phyloP scores from a whole-genome alignment of 2,329 filamentous ascomycete species.

The Thielaviopsis musarum region DNA sequence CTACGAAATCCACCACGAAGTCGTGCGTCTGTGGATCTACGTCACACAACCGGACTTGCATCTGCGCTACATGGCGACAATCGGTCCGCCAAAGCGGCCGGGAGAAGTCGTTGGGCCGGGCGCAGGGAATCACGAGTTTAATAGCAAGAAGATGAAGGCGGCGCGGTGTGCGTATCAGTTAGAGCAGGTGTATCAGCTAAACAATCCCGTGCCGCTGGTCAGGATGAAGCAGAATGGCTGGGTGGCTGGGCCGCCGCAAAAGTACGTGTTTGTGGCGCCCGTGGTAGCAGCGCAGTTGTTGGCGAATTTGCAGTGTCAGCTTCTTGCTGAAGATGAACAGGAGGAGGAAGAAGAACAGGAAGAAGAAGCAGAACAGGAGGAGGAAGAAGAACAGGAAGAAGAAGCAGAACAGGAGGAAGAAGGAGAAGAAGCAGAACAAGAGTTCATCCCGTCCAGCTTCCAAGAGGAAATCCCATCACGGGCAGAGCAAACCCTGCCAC shows the following conservation, averaged over 20 bases:
- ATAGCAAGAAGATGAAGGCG: conserved; percentile 18
- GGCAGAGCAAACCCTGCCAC: background rate
- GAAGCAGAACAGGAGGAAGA: no score
- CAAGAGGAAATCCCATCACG: background rate
- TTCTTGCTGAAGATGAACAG: conserved; percentile 24
- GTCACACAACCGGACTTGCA: conserved; percentile 28
- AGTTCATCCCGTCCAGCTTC: background rate
- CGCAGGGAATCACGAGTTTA: conserved; percentile 35
- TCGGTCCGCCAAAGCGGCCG: conserved; percentile 29
- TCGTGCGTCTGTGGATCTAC: conserved; percentile 48
- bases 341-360: conserved; percentile 15
- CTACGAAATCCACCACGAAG: conserved; percentile 36
- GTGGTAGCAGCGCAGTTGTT: conserved; percentile 40
- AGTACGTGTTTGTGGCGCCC: conserved; percentile 37
- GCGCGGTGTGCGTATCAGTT: conserved; percentile 34
- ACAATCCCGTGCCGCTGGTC: conserved; percentile 36
- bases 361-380: conserved; percentile 15
- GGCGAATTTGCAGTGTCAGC: conserved; percentile 36
- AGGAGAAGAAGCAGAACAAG: conserved; percentile 9
- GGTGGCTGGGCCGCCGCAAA: conserved; percentile 31
- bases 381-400: no score
- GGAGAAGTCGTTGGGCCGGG: conserved; percentile 30
- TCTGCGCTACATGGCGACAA: conserved; percentile 41
- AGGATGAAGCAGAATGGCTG: conserved; percentile 39
- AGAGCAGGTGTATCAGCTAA: conserved; percentile 42